Base-by-base conservation (phyloP, 208 protist genomes). In the Acanthamoeba triangularis region DNA sequence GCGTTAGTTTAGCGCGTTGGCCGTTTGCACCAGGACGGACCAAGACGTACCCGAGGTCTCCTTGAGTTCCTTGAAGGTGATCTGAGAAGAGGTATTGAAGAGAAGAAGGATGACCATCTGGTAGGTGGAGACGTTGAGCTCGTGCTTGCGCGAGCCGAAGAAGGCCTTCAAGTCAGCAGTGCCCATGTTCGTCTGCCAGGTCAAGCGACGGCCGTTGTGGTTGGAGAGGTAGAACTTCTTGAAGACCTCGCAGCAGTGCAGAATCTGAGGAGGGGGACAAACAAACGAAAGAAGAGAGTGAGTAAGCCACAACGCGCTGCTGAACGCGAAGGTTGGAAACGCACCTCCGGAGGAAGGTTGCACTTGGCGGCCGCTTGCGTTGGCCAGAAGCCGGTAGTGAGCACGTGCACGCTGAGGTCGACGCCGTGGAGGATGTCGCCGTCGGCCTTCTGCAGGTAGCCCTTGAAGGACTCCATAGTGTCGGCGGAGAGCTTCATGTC, bases 351-450 rank as follows among this genome's bases (percentile, higher is more conserved):
- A 13, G 97, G 97, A n/a, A 98, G 82, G 47, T 80, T 97, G 80
- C 94, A 97, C 41, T 74, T 95, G 25, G 93, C 41, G 33, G 95
- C 63, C 1, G 47, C 35, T 44, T 97, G 95, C 11, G 97, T 98
- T 33, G 98, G 98, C 98, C 98, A 99, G 94, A 97, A 98, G 23
- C 98, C 98, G 18, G 96, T 98, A 3, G 98, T 99, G 16, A 99
- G 96, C 18, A 99, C 97, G 82, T 97, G 78, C 6, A 99, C 98
- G 80, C 85, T 96, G 14, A 98, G 88, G 30, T 98, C 98, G 18
- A 98, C 88, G n/a, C 95, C 59, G 35, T 61, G 20, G 28, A 78
- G 54, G 3, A 63, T 8, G 76, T 87, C 65, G 16, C 47, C 6
- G 65, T 52, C 67, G 56, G 33, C 41, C 69, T 85, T 84, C 52